A percentile compares a stretch with the other conserved stretches of the same genome.
These are phyloP conservation scores for Amylocarpus encephaloides DNA, from an alignment of 2,329 filamentous ascomycete species.

Conservation along the genomic window DNA sequence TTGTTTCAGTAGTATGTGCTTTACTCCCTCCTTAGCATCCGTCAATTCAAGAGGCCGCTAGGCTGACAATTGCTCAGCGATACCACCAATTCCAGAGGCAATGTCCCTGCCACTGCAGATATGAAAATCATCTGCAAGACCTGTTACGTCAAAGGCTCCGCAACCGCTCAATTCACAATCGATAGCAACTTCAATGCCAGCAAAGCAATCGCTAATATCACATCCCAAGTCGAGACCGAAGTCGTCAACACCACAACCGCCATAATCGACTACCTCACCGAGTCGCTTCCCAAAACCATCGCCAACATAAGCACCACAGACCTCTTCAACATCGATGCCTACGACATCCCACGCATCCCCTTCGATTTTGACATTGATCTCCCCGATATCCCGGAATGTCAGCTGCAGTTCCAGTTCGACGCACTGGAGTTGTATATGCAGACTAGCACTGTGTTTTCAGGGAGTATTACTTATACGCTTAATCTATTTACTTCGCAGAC, in stretches of 20 bases:
- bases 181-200: conserved; percentile 37
- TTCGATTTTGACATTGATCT: conserved; percentile 40
- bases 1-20: too few species aligned
- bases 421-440: conserved; percentile 46
- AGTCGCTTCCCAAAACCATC: background rate
- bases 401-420: conserved; percentile 43
- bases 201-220: conserved; percentile 32
- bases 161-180: conserved; percentile 38
- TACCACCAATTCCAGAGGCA: too few species aligned
- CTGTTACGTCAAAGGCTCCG: conserved; percentile 46
- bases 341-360: conserved; percentile 34
- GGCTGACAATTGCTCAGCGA: too few species aligned
- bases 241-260: conserved; percentile 33
- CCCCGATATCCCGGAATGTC: conserved; percentile 37
- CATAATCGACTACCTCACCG: conserved; percentile 22
- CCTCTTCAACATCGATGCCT: conserved; percentile 25
- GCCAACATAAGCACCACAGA: conserved; percentile 12
- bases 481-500: conserved; percentile 43
- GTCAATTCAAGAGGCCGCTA: too few species aligned
- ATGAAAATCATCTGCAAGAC: conserved; percentile 41
- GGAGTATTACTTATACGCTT: conserved; percentile 40
- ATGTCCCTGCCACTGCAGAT: conserved; percentile 1
- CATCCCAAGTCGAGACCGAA: conserved; percentile 29
- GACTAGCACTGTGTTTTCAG: conserved; percentile 38
- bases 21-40: too few species aligned